Conservation (phyloP, 176 grass and related monocot genomes). For the Pharus latifolius region DNA sequence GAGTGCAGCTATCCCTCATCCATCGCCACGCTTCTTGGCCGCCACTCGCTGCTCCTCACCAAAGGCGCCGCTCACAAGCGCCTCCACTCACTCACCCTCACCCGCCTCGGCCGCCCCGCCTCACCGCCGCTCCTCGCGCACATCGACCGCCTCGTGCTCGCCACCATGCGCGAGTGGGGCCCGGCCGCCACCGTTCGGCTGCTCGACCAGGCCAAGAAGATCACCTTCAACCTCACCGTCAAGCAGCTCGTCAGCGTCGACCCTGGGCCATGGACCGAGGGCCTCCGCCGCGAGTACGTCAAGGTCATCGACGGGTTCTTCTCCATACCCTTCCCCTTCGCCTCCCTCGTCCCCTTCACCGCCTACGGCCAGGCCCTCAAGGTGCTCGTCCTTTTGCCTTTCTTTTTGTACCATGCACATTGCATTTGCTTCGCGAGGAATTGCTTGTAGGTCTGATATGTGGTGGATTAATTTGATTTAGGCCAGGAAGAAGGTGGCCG, state of each 20-base stretch:
- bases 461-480: conserved; percentile 16
- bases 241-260: conserved; percentile 97
- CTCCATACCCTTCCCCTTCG: conserved; percentile 80
- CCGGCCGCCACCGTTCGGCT: conserved; percentile 40
- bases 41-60: conserved; percentile 68
- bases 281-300: conserved; percentile 68
- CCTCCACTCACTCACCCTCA: conserved; percentile 80
- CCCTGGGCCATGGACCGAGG: conserved; percentile 60
- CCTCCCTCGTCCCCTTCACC: conserved; percentile 79
- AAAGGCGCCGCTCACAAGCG: conserved; percentile 56
- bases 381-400: conserved; percentile 26
- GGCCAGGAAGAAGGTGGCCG: conserved; percentile 91
- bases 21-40: conserved; percentile 77
- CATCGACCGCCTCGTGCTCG: conserved; percentile 64
- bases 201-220: conserved; percentile 94
- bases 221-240: conserved; percentile 90
- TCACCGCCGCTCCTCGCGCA: conserved; percentile 44
- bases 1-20: conserved; percentile 92
- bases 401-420: background rate
- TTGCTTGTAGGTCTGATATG: too few relatives aligned
- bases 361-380: conserved; percentile 87
- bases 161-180: conserved; percentile 52
- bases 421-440: background rate
- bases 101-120: conserved; percentile 59
- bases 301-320: conserved; percentile 95